A percentile compares a stretch with the other conserved stretches of the same genome.
phyloP scores from a whole-genome alignment of 1,139 yeast species.

The Nakaseomyces uthaithaninus region DNA sequence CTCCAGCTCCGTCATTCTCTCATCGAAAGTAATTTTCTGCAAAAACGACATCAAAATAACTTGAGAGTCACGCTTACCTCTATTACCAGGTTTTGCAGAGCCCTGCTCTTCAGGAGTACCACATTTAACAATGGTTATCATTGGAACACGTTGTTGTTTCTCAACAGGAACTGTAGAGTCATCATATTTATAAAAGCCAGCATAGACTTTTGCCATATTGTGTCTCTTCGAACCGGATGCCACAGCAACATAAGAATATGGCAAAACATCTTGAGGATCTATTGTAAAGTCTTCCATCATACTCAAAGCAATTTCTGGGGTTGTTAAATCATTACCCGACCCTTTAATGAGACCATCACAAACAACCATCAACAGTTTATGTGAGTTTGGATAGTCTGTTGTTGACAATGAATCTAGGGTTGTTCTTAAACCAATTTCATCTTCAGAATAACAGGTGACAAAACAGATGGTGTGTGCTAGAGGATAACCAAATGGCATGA shows the following conservation, averaged over 20 bases:
- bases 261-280: slow-evolving; percentile 64
- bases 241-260: slow-evolving; percentile 87
- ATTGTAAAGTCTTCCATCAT: slow-evolving; percentile 81
- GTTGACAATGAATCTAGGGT: slow-evolving; percentile 88
- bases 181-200: slow-evolving; percentile 83
- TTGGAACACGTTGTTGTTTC: slow-evolving; percentile 84
- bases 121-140: slow-evolving; percentile 76
- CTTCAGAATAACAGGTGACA: slow-evolving; percentile 94
- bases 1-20: slow-evolving; percentile 93
- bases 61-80: slow-evolving; percentile 98
- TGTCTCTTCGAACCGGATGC: slow-evolving; percentile 90
- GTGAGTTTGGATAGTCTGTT: slow-evolving; percentile 91
- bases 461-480: slow-evolving; percentile 74
- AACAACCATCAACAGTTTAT: slow-evolving; percentile 70
- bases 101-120: slow-evolving; percentile 80
- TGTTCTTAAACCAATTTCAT: slow-evolving; percentile 72
- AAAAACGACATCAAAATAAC: slow-evolving; percentile 87
- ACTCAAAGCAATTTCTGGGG: slow-evolving; percentile 79
- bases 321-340: slow-evolving; percentile 74
- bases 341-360: slow-evolving; percentile 96
- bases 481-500: slow-evolving; percentile 83
- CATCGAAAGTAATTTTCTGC: slow-evolving; percentile 87
- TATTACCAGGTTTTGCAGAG: slow-evolving; percentile 88
- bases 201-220: slow-evolving; percentile 92
- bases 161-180: slow-evolving; percentile 64